phyloP scores from a whole-genome alignment of 768 basidiomycete genomes.

The Sutorius australiensis region DNA sequence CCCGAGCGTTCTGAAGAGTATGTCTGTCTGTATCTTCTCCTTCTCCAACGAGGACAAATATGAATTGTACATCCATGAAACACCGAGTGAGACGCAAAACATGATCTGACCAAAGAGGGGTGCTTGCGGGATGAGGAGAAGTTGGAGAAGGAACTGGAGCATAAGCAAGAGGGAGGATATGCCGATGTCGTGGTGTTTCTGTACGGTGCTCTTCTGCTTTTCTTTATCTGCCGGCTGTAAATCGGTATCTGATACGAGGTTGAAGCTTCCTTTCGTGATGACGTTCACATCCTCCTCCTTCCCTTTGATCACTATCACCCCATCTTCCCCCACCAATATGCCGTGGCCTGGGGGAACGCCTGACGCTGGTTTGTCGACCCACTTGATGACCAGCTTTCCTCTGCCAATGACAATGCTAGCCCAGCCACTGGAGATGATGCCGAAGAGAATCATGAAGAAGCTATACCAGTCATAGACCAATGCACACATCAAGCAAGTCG shows the following conservation, averaged over 20 bases:
- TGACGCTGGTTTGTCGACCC: constrained; percentile 12
- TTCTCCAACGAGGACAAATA: constrained; percentile 36
- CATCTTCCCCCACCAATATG: constrained; percentile 14
- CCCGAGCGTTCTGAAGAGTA: constrained; percentile 16
- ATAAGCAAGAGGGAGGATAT: constrained; percentile 26
- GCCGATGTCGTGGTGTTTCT: constrained; percentile 20
- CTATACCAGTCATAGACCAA: constrained; percentile 27
- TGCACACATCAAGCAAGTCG: constrained; percentile 24
- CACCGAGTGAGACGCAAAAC: constrained; percentile 30
- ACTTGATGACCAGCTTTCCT: constrained; percentile 17
- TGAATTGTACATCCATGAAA: constrained; percentile 34
- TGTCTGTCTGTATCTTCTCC: constrained; percentile 18
- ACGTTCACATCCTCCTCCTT: constrained; percentile 24
- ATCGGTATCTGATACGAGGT: constrained; percentile 11
- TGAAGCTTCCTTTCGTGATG: constrained; percentile 30
- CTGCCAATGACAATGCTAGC: constrained; percentile 25
- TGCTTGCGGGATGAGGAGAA: constrained; percentile 33
- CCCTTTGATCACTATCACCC: constrained; percentile 29
- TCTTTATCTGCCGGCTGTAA: background rate
- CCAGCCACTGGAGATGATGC: constrained; percentile 31
- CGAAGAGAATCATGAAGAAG: constrained; percentile 31
- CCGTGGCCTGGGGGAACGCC: constrained; percentile 30
- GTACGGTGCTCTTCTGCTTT: background rate
- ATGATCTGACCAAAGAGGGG: constrained; percentile 34
- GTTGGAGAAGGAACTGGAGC: constrained; percentile 32